phyloP scores from a whole-genome alignment of 169 alveolate species.

The Eimeria necatrix region DNA sequence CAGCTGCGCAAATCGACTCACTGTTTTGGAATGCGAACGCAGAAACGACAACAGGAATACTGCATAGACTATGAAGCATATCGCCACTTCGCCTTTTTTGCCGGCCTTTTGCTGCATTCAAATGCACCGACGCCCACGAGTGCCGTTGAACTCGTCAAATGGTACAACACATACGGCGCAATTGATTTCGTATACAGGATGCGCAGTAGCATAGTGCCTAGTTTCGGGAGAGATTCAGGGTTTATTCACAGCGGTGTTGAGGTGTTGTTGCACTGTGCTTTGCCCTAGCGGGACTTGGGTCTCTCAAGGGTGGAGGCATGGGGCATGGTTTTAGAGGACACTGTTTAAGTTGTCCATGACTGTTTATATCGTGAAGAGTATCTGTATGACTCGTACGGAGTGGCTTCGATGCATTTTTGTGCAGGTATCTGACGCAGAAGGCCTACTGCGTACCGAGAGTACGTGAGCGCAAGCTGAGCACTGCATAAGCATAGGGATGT shows the following conservation, averaged over 20 bases:
- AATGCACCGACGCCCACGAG: constrained; percentile 51
- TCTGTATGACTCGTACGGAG: no score
- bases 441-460: constrained; percentile 73
- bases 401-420: not conserved
- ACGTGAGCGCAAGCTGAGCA: not conserved
- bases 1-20: not conserved
- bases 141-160: constrained; percentile 51
- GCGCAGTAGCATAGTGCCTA: no score
- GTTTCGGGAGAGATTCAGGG: no score
- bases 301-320: no score
- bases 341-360: no score
- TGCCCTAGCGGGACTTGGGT: no score
- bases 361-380: not conserved
- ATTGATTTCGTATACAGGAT: no score
- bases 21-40: not conserved
- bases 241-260: no score
- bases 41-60: constrained; percentile 68
- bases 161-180: not conserved
- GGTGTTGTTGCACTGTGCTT: no score
- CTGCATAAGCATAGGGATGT: no score
- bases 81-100: constrained; percentile 69
- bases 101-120: constrained; percentile 33
- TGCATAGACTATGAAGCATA: constrained; percentile 73
- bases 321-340: no score
- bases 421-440: constrained; percentile 66